phyloP scores from a whole-genome alignment of 2,329 filamentous ascomycete species.

The Hypoxylon rubiginosum region DNA sequence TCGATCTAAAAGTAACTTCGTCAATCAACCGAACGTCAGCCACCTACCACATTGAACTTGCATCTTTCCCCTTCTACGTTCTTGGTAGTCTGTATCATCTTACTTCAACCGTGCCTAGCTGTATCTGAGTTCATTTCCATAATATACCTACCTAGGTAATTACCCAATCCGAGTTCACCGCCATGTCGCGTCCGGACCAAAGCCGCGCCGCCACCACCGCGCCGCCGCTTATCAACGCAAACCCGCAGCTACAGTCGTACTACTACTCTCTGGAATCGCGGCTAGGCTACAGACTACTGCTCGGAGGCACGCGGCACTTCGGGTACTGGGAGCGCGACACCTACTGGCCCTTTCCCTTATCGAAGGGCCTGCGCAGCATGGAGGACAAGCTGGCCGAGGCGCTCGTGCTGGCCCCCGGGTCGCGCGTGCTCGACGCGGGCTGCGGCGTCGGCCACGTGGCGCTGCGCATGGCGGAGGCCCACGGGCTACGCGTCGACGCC shows the following conservation, averaged over 20 bases:
- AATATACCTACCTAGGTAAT: not conserved
- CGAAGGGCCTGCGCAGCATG: constrained; percentile 60
- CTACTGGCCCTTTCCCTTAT: constrained; percentile 63
- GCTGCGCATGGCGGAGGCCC: constrained; percentile 59
- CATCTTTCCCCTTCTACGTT: not conserved
- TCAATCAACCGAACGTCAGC: not conserved
- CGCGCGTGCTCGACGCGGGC: constrained; percentile 65
- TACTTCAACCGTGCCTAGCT: not conserved
- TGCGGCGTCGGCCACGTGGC: constrained; percentile 66
- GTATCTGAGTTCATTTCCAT: not conserved
- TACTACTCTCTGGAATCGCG: constrained; percentile 62
- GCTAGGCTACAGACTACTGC: constrained; percentile 58
- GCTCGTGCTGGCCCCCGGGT: constrained; percentile 55
- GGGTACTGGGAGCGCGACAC: constrained; percentile 62
- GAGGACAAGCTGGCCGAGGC: constrained; percentile 61
- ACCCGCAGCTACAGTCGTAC: constrained; percentile 59
- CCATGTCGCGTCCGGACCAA: constrained; percentile 12
- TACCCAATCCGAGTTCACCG: not conserved
- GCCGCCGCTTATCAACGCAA: constrained; percentile 53
- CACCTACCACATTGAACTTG: not conserved
- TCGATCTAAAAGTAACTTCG: not conserved
- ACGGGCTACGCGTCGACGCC: constrained; percentile 57
- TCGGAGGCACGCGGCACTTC: constrained; percentile 65
- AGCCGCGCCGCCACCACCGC: constrained; percentile 6
- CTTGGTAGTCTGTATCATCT: too few relatives aligned